phyloP scores from a whole-genome alignment of 345 rosid genomes.

The Kernera saxatilis region DNA sequence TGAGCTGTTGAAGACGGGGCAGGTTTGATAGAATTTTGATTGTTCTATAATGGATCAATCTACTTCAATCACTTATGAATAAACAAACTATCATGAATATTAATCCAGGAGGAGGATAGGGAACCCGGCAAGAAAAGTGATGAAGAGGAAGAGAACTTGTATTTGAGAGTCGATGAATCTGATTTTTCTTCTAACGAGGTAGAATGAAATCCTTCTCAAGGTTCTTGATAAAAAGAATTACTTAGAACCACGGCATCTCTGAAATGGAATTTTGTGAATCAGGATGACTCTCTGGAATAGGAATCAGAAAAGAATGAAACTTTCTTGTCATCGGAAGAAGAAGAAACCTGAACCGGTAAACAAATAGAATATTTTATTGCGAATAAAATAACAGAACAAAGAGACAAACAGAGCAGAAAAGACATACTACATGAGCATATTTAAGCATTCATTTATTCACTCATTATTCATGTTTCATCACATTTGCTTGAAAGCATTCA shows the following conservation, averaged over 20 bases:
- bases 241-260: not conserved
- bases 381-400: not conserved
- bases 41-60: not conserved
- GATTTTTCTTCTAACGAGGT: slow-evolving; percentile 54
- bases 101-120: slow-evolving; percentile 41
- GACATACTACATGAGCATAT: no score
- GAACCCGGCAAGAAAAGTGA: slow-evolving; percentile 37
- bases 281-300: slow-evolving; percentile 21
- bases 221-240: not conserved
- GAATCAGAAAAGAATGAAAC: slow-evolving; percentile 14
- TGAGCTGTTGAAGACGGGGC: slow-evolving; percentile 44
- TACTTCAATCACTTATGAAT: not conserved
- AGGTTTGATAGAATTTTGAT: slow-evolving; percentile 2
- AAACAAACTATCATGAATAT: not conserved
- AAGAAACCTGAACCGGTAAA: slow-evolving; percentile 6
- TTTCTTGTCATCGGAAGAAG: slow-evolving; percentile 5
- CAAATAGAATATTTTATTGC: not conserved
- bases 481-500: no score
- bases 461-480: no score
- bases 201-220: slow-evolving; percentile 1
- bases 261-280: not conserved
- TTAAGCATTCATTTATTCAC: no score
- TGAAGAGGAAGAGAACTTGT: slow-evolving; percentile 26
- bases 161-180: slow-evolving; percentile 33
- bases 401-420: no score